Evolutionary conservation across 257 asterid genomes (phyloP), one percentile per base, ranked within the genome.

Genomic region (Jaltomata sinuosa): DNA sequence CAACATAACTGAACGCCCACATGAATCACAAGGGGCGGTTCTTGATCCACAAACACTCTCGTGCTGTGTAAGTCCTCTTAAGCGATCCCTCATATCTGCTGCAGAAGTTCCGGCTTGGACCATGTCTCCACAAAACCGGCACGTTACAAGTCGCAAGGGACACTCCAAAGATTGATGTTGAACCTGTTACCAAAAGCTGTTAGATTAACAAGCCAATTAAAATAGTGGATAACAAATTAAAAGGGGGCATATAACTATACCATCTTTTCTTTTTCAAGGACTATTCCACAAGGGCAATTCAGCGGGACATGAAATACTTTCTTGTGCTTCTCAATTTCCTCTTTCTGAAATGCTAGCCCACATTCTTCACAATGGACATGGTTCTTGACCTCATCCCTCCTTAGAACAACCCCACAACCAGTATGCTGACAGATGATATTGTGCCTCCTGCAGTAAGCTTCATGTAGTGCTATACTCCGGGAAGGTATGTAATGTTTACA

Each of bases 121-220:
- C 98, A 96, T 96, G 80, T 94, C 99, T 62, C 99, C 99, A 90
- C 99, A 96, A 84, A 93, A 96, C 47, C 91, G 91, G 85, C 99
- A 96, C 16, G 97, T 94, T 80, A 92, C 84, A 45, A 96, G 92
- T 81, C 98, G 92, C 92, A 94, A 40, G 16, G 94, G 91, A 71
- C 99, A 96, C 64, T 93, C 94, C 12, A 76, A 86, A 77, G 98
- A 89, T 88, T 93, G 98, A 88, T 96, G 99, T 81, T 90, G 92
- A 87, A 96, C 98, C 99, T 96, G 91, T 50, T 42, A 32, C 55
- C 8, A 42, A 72, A 3, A 57, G 80, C n/a, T 76, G 42, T 27
- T 27, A 8, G 15, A 76, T 49, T 52, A 76, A 55, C 25, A 31
- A 65, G 18, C 57, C 25, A 42, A 27, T 12, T n/a, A 45, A 6